These are phyloP conservation scores for Volvariella surrecta DNA, from an alignment of 1,284 basidiomycete species.

Conservation along the genomic window DNA sequence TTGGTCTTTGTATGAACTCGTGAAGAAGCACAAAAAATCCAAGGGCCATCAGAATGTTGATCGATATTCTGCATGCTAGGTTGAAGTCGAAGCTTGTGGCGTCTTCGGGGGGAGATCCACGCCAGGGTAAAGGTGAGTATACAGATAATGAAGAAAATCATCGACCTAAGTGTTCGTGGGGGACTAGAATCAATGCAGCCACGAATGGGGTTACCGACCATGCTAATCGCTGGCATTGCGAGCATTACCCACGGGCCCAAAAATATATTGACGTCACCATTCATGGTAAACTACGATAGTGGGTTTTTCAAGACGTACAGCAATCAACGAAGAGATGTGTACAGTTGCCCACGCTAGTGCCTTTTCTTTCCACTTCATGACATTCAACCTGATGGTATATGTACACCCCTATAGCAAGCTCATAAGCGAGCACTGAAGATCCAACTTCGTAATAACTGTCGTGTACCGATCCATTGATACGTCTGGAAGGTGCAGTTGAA, in stretches of 20 bases:
- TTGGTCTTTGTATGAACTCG: no score
- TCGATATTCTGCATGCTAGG: neutral
- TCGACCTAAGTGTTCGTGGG: constrained; percentile 33
- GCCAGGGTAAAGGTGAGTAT: constrained; percentile 46
- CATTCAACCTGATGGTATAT: constrained; percentile 54
- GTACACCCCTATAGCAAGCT: constrained; percentile 55
- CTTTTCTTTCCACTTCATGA: constrained; percentile 54
- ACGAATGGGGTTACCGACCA: constrained; percentile 18
- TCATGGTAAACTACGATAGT: constrained; percentile 36
- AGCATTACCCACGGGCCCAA: constrained; percentile 63
- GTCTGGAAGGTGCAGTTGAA: constrained; percentile 44
- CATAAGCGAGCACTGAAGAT: constrained; percentile 51
- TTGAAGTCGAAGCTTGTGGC: neutral
- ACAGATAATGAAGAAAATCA: constrained; percentile 54
- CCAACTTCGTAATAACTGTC: constrained; percentile 44
- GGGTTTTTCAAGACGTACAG: neutral
- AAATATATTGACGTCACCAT: constrained; percentile 27
- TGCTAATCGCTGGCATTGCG: constrained; percentile 41
- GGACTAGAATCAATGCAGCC: neutral
- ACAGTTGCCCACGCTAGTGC: constrained; percentile 59
- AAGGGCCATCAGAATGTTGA: neutral
- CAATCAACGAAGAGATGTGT: constrained; percentile 10
- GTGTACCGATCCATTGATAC: constrained; percentile 46
- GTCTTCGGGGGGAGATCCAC: neutral
- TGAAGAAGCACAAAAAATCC: neutral